phyloP scores from a whole-genome alignment of 2,329 filamentous ascomycete genomes.

The Parafenestella ontariensis region DNA sequence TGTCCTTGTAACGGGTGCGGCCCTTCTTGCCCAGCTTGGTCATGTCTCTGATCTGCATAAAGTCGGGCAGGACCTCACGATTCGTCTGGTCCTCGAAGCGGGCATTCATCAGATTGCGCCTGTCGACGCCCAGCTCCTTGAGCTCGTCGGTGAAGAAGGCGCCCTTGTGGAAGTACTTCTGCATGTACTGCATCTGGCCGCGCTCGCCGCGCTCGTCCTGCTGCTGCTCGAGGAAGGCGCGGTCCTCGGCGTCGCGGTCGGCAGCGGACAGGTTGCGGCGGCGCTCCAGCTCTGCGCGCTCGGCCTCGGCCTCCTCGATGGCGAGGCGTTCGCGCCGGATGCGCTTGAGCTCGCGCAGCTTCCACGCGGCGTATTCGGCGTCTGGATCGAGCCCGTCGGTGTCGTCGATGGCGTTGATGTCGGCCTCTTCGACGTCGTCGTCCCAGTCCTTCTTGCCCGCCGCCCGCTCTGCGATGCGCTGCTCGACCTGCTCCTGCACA shows the following conservation, averaged over 20 bases:
- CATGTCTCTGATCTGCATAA: constrained; percentile 92
- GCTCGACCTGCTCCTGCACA: constrained; percentile 87
- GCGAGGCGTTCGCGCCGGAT: constrained; percentile 85
- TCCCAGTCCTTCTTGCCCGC: constrained; percentile 88
- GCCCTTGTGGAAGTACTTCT: constrained; percentile 96
- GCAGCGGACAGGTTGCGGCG: constrained; percentile 84
- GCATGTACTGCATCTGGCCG: constrained; percentile 88
- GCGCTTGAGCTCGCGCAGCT: constrained; percentile 86
- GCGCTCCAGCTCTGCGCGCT: constrained; percentile 88
- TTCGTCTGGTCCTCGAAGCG: constrained; percentile 85
- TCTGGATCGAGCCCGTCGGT: constrained; percentile 86
- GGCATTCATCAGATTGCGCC: constrained; percentile 85
- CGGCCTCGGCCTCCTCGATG: constrained; percentile 83
- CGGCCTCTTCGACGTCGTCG: constrained; percentile 67
- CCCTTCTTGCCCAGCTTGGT: constrained; percentile 93
- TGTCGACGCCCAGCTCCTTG: constrained; percentile 75
- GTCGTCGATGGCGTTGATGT: constrained; percentile 81
- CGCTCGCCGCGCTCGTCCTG: constrained; percentile 75
- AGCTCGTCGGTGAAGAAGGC: constrained; percentile 91
- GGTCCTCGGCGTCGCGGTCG: constrained; percentile 85
- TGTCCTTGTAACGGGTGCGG: constrained; percentile 85
- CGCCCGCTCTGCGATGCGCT: constrained; percentile 76
- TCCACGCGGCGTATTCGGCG: constrained; percentile 91
- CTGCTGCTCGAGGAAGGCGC: constrained; percentile 76
- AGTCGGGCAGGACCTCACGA: constrained; percentile 84